Evolutionary conservation across 2,329 filamentous ascomycete genomes (phyloP), one percentile per base, ranked within the genome.

Genomic region (Blastomyces gilchristii): DNA sequence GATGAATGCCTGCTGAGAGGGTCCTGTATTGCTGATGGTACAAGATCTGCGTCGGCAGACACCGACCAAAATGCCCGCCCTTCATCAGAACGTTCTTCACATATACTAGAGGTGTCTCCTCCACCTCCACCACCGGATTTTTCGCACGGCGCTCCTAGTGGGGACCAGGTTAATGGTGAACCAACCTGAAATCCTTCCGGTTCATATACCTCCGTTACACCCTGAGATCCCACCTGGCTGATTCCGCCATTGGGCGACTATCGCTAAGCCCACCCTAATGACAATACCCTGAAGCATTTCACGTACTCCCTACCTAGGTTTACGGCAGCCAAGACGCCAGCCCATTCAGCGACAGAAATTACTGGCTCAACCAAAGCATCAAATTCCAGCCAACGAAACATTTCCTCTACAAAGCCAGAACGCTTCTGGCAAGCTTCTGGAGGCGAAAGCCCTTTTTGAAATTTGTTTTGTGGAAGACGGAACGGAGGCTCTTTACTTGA

Each of bases 1-100:
- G 64, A 63, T 58, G 60, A 49, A 25, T 68, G 64, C 25, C 58
- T 61, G 8, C 9, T 53, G 37, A 58, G 39, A 39, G 61, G 61
- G 9, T 34, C n/a, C 18, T 63, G 56, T 60, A 37, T 41, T 43
- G 28, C 28, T 34, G 22, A 39, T 16, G 18, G 9, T 53, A 28
- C 34, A 3, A 28, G 5, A 49, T 3, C 14, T 18, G 16, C 16
- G 43, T 28, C 31, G 1, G 34, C 11, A 14, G 34, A 53, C 22
- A 31, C 25, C 25, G 22, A 28, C 34, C 4, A n/a, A 16, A n/a
- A 4, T 37, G 16, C 31, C 14, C 14, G 49, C n/a, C 28, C 18
- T n/a, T 1, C 59, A 12, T 47, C 59, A 12, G 47, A 61, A 31
- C 14, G 31, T 37, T 25, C 52, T 37, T 25, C 52, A 41, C 54